Evolutionary conservation across 352 stramenopile genomes (phyloP), one percentile per base, ranked within the genome.

Genomic region (Plasmopara halstedii): DNA sequence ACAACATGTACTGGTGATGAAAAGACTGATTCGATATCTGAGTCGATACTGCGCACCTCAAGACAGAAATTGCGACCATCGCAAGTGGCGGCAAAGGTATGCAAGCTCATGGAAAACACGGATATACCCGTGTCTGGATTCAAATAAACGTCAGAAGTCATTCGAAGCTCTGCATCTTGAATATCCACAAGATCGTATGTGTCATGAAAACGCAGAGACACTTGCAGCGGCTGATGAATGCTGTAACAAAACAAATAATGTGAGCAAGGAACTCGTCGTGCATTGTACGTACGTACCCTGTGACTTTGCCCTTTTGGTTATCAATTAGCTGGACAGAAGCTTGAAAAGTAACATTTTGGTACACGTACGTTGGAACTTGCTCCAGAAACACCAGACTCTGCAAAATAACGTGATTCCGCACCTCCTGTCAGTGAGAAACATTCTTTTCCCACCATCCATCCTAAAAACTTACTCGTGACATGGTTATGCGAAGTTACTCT

Each of bases 161-260:
- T 27, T 31, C 44, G 50, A 14, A 78, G 55, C 35, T 79, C 51
- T 0, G 77, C 55, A 26, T 72, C 67, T 53, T 85, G 77, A 35
- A 85, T 70, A 0, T 72, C 49, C 6, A 86, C 74, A 9, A 84
- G 50, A 54, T 88, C 77, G 61, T 85, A 82, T 47, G 77, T 84
- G 64, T 86, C 77, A 56, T 85, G 66, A 61, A 70, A 88, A 27
- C 77, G 73, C 44, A 88, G 37, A 0, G 62, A 82, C 47, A 85
- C 68, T 45, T 73, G 58, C 19, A 88, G 47, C 25, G 50, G 37
- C 37, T 73, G 73, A 19, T 47, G 45, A n/a, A 73, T 38, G 20
- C 69, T 76, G 31, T 5, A 40, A 25, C 21, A 36, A 11, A 36
- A 11, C n/a, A 40, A 34, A 34, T 10, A 46, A n/a, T n/a, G n/a